A percentile compares a stretch with the other conserved stretches of the same genome.
Conservation (phyloP, 352 stramenopile species). For the Lagenidium giganteum region DNA sequence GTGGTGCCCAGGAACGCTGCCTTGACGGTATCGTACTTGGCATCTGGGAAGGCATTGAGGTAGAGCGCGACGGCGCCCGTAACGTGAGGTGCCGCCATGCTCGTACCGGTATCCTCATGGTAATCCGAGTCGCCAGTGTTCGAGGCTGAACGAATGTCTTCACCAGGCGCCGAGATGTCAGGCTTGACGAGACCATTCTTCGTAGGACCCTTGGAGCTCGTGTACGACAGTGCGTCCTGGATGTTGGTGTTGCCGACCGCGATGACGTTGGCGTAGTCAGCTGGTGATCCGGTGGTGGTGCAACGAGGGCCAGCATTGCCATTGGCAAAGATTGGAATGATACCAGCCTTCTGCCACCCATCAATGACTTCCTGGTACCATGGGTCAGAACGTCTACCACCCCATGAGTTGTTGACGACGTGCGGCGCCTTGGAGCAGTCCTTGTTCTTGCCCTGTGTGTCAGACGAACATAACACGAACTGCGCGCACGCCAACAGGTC, state of each 20-base stretch:
- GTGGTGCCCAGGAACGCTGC: conserved; percentile 23
- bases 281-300: conserved; percentile 7
- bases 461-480: conserved; percentile 18
- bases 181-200: conserved; percentile 9
- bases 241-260: conserved; percentile 10
- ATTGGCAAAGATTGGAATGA: conserved; percentile 22
- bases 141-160: conserved; percentile 12
- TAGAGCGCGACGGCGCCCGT: conserved; percentile 27
- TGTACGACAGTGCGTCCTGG: conserved; percentile 18
- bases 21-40: conserved; percentile 35
- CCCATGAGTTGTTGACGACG: conserved; percentile 21
- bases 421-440: conserved; percentile 19
- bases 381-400: conserved; percentile 1
- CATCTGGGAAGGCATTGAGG: conserved; percentile 28
- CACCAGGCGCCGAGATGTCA: conserved; percentile 18
- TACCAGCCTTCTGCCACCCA: conserved; percentile 12
- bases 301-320: conserved; percentile 17
- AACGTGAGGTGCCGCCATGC: conserved; percentile 24
- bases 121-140: conserved; percentile 12
- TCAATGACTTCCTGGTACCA: conserved; percentile 7
- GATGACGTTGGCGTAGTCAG: conserved; percentile 18
- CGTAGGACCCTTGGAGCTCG: background rate
- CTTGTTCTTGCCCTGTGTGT: conserved; percentile 9
- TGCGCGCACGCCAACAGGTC: conserved; percentile 3
- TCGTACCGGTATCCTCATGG: conserved; percentile 16